Evolutionary conservation across 345 rosid genomes (phyloP).

Genomic region (Melaleuca alternifolia): DNA sequence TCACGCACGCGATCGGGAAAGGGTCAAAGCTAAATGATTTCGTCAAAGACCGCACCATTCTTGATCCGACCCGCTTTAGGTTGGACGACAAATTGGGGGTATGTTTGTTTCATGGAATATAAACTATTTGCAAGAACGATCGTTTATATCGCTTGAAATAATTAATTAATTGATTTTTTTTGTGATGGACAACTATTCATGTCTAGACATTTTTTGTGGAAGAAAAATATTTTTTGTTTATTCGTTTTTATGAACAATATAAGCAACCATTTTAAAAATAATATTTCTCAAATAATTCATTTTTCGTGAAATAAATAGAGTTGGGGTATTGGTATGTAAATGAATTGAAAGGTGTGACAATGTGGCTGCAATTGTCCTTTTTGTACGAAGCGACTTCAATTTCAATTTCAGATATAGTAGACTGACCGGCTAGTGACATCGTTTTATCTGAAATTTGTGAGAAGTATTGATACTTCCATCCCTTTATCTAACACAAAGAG

Average conservation of each 20-base stretch:
- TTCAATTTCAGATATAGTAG: neutral
- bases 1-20: neutral
- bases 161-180: too few species aligned
- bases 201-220: too few species aligned
- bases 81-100: neutral
- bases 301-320: too few species aligned
- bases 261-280: too few species aligned
- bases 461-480: neutral
- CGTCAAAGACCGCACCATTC: neutral
- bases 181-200: too few species aligned
- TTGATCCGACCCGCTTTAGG: neutral
- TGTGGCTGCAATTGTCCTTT: neutral
- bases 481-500: neutral
- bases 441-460: neutral
- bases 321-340: neutral
- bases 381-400: neutral
- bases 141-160: too few species aligned
- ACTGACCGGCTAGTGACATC: neutral
- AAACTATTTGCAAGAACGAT: too few species aligned
- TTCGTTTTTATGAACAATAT: too few species aligned
- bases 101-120: too few species aligned
- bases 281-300: too few species aligned
- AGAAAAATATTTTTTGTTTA: too few species aligned
- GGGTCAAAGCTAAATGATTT: neutral
- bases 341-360: neutral